Evolutionary conservation across 176 grass and related monocot genomes (phyloP).

Genomic region (Cenchrus purpureus): DNA sequence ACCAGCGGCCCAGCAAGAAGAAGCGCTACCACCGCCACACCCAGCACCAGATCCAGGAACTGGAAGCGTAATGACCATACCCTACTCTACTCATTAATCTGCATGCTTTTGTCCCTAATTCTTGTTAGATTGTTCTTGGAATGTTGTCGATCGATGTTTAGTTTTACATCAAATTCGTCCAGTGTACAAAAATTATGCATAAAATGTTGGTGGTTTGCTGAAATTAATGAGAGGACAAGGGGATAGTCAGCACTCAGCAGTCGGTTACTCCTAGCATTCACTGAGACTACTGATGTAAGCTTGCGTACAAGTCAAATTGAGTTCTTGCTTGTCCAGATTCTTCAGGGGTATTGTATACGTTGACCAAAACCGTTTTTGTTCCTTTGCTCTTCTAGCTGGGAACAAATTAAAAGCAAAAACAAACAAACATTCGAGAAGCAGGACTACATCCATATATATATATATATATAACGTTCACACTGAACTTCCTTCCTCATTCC

Average conservation of each 20-base stretch:
- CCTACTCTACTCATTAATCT: background rate
- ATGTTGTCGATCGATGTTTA: background rate
- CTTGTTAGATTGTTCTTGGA: background rate
- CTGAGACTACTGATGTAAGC: slow-evolving; percentile 12
- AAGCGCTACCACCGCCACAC: slow-evolving; percentile 99
- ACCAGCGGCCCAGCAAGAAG: slow-evolving; percentile 87
- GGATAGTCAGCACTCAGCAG: background rate
- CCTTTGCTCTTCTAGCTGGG: slow-evolving; percentile 13
- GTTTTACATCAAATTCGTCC: background rate
- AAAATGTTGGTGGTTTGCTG: slow-evolving; percentile 31
- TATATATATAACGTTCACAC: background rate
- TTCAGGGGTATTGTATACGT: background rate
- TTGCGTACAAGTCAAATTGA: slow-evolving; percentile 39
- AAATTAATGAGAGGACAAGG: slow-evolving; percentile 12
- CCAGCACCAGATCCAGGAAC: slow-evolving; percentile 96
- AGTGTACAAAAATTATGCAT: slow-evolving; percentile 2
- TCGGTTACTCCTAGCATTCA: background rate
- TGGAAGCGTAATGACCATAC: slow-evolving; percentile 78
- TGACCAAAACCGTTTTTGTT: slow-evolving; percentile 61
- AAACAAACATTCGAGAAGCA: slow-evolving; percentile 24
- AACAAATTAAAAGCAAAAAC: slow-evolving; percentile 5
- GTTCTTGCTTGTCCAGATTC: background rate
- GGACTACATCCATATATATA: background rate
- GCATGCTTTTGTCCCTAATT: background rate
- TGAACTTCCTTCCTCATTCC: background rate